Percentiles rank a stretch among this genome's conserved stretches.
phyloP scores from a whole-genome alignment of 345 rosid species.

The Brassica cretica region DNA sequence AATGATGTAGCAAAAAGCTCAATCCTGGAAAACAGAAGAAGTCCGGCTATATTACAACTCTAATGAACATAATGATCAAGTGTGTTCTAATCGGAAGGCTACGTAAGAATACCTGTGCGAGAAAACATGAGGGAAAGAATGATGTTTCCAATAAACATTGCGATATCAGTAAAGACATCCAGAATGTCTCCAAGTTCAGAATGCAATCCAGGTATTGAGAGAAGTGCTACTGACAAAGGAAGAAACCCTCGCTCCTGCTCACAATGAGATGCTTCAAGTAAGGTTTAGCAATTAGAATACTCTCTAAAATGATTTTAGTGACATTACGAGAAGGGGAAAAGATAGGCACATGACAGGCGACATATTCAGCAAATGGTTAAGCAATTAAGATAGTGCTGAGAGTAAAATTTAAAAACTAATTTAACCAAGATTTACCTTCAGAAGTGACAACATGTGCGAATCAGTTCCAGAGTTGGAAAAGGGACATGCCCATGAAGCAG shows the following conservation, averaged over 20 bases:
- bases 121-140: conserved; percentile 80
- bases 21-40: conserved; percentile 62
- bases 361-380: conserved; percentile 7
- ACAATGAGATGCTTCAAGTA: conserved; percentile 40
- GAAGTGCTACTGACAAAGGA: conserved; percentile 88
- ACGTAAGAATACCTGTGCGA: conserved; percentile 62
- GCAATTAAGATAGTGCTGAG: conserved; percentile 17
- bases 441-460: conserved; percentile 65
- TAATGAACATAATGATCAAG: conserved; percentile 15
- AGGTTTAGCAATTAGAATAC: conserved; percentile 23
- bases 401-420: conserved; percentile 15
- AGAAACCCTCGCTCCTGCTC: conserved; percentile 96
- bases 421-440: conserved; percentile 56
- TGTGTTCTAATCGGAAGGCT: background rate
- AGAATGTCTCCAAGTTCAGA: conserved; percentile 57
- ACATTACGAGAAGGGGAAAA: conserved; percentile 15
- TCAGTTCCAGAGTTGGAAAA: conserved; percentile 72
- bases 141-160: conserved; percentile 69
- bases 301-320: background rate
- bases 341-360: conserved; percentile 16
- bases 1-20: conserved; percentile 72
- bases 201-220: conserved; percentile 65
- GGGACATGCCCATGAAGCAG: conserved; percentile 73
- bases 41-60: conserved; percentile 9
- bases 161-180: conserved; percentile 57